Evolutionary conservation across 805 yeast genomes (phyloP).

Genomic region (Candida insectalens): DNA sequence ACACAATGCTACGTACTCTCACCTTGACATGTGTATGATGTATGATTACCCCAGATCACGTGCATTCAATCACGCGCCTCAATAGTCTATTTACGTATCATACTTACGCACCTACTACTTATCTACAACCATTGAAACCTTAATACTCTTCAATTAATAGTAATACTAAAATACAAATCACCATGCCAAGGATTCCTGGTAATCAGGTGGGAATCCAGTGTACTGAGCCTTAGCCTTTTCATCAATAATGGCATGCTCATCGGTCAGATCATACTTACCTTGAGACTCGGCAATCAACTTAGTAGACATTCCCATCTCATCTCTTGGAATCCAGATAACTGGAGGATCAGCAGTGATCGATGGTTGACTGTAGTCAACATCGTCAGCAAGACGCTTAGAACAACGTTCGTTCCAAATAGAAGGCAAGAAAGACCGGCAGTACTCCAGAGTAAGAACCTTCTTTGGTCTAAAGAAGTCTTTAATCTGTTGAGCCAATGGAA

Average conservation of each 20-base stretch:
- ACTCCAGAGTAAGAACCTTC: slow-evolving; percentile 17
- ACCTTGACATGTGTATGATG: too few relatives aligned
- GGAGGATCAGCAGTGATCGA: slow-evolving; percentile 48
- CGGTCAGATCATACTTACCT: slow-evolving; percentile 45
- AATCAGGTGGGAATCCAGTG: slow-evolving; percentile 64
- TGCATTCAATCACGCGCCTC: too few relatives aligned
- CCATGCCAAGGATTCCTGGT: slow-evolving; percentile 34
- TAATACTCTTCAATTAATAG: too few relatives aligned
- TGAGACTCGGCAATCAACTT: slow-evolving; percentile 39
- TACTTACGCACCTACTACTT: too few relatives aligned
- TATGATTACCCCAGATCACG: too few relatives aligned
- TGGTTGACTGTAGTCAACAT: slow-evolving; percentile 39
- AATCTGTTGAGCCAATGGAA: slow-evolving; percentile 1
- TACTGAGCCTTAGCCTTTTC: slow-evolving; percentile 47
- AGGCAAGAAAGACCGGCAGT: slow-evolving; percentile 30
- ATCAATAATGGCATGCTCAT: slow-evolving; percentile 46
- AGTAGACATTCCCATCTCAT: slow-evolving; percentile 56
- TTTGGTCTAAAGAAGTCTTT: slow-evolving; percentile 21
- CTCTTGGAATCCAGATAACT: slow-evolving; percentile 63
- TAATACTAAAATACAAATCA: slow-evolving; percentile 1
- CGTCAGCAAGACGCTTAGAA: slow-evolving; percentile 6
- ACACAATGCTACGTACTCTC: too few relatives aligned
- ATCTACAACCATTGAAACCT: too few relatives aligned
- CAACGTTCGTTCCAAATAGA: slow-evolving; percentile 12
- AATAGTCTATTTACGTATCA: too few relatives aligned